Conservation (phyloP, 352 stramenopile genomes). For the Phytophthora tentaculata region DNA sequence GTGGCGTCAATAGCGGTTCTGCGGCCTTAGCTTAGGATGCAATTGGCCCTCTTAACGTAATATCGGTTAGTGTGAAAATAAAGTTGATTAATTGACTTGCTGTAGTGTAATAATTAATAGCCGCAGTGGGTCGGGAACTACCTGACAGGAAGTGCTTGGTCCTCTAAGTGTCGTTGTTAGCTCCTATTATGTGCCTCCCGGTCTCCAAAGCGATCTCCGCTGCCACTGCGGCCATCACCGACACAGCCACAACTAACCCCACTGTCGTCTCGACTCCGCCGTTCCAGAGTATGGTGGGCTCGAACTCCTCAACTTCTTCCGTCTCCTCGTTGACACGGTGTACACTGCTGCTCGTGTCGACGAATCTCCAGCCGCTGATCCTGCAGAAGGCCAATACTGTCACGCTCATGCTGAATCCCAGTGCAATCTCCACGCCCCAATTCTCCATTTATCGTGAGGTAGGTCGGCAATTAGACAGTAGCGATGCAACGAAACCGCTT, state of each 20-base stretch:
- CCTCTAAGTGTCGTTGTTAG: neutral
- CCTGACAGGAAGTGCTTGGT: neutral
- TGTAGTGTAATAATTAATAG: conserved; percentile 7
- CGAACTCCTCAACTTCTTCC: neutral
- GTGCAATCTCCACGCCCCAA: conserved; percentile 18
- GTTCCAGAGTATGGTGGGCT: conserved; percentile 22
- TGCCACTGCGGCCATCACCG: conserved; percentile 30
- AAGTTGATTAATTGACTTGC: conserved; percentile 15
- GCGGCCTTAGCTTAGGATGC: conserved; percentile 5
- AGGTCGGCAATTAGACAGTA: neutral
- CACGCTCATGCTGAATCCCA: conserved; percentile 27
- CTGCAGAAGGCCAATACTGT: conserved; percentile 22
- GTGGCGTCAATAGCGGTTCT: conserved; percentile 20
- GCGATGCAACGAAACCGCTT: conserved; percentile 15
- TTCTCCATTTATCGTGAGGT: conserved; percentile 18
- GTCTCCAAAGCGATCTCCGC: conserved; percentile 27
- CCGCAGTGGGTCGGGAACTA: too few relatives aligned
- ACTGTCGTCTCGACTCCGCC: conserved; percentile 28
- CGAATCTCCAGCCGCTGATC: conserved; percentile 25
- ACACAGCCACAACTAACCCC: conserved; percentile 28
- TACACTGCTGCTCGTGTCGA: conserved; percentile 24
- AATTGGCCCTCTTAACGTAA: too few relatives aligned
- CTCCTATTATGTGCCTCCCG: neutral
- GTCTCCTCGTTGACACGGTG: conserved; percentile 15
- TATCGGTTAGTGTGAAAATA: conserved; percentile 9